Conservation (phyloP, 345 rosid species). For the Boechera divaricarpa region DNA sequence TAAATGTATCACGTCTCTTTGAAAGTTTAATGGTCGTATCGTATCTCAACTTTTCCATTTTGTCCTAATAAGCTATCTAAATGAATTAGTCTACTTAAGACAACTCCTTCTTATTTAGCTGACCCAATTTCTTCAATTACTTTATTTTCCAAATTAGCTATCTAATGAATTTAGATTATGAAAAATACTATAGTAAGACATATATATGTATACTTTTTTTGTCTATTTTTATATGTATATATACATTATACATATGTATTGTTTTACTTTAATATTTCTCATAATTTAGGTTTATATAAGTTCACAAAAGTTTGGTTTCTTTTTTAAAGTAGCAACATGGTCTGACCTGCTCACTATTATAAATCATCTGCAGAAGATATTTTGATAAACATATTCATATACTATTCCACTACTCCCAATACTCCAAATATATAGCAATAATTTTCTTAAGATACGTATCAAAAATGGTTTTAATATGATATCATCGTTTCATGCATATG, state of each 20-base stretch:
- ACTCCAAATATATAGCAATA: conserved; percentile 17
- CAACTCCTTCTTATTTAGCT: conserved; percentile 12
- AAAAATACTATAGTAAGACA: too few relatives aligned
- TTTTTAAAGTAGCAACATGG: not conserved
- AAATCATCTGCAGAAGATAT: conserved; percentile 37
- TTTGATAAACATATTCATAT: conserved; percentile 36
- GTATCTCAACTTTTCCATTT: not conserved
- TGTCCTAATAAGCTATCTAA: conserved; percentile 19
- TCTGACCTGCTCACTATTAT: conserved; percentile 19
- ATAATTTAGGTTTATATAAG: too few relatives aligned
- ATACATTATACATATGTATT: too few relatives aligned
- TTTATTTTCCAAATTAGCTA: too few relatives aligned
- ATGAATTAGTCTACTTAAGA: conserved; percentile 25
- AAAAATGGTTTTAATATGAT: conserved; percentile 25
- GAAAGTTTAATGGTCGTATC: conserved; percentile 41
- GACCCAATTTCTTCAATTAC: not conserved
- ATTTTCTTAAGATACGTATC: conserved; percentile 37
- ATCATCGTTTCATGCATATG: conserved; percentile 22
- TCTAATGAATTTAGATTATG: too few relatives aligned
- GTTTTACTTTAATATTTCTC: too few relatives aligned
- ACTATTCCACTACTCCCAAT: conserved; percentile 27
- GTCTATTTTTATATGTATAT: too few relatives aligned
- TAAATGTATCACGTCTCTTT: conserved; percentile 39
- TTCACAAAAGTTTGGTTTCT: not conserved
- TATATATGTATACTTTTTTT: too few relatives aligned